phyloP scores from a whole-genome alignment of 129 eudicot genomes.

The Flaveria sonorensis region DNA sequence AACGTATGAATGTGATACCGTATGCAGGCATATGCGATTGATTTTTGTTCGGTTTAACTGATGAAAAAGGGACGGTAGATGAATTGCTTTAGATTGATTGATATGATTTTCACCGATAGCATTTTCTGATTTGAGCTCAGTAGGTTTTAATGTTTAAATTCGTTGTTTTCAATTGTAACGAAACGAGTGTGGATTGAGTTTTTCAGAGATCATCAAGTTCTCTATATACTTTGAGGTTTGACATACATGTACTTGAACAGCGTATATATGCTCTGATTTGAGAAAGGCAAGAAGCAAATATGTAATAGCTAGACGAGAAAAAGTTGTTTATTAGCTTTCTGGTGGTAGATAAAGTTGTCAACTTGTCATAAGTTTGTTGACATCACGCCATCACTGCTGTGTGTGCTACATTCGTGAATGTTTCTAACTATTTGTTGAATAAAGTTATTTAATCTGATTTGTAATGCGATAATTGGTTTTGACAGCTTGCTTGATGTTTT shows the following conservation, averaged over 20 bases:
- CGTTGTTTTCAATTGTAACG: not conserved
- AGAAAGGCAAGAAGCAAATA: not conserved
- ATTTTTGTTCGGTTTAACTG: not conserved
- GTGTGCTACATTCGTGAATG: constrained; percentile 8
- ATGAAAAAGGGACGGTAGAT: not conserved
- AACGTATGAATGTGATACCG: not conserved
- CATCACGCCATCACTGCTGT: not conserved
- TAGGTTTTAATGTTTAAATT: not conserved
- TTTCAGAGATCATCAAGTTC: not conserved
- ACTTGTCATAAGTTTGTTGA: too few species aligned
- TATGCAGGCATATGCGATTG: not conserved
- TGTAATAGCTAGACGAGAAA: not conserved
- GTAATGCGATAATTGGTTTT: constrained; percentile 5
- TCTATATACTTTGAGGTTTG: not conserved
- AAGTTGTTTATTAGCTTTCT: not conserved
- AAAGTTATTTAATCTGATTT: constrained; percentile 1
- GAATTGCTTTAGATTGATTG: constrained; percentile 5
- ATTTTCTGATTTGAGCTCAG: constrained; percentile 17
- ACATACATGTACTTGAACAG: not conserved
- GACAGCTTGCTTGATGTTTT: constrained; percentile 16
- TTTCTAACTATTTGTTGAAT: not conserved
- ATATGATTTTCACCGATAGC: not conserved
- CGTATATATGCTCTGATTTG: constrained; percentile 11
- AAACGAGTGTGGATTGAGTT: not conserved
- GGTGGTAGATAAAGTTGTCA: not conserved